phyloP scores from a whole-genome alignment of 2,329 filamentous ascomycete genomes.

The Ophiostoma sp. region DNA sequence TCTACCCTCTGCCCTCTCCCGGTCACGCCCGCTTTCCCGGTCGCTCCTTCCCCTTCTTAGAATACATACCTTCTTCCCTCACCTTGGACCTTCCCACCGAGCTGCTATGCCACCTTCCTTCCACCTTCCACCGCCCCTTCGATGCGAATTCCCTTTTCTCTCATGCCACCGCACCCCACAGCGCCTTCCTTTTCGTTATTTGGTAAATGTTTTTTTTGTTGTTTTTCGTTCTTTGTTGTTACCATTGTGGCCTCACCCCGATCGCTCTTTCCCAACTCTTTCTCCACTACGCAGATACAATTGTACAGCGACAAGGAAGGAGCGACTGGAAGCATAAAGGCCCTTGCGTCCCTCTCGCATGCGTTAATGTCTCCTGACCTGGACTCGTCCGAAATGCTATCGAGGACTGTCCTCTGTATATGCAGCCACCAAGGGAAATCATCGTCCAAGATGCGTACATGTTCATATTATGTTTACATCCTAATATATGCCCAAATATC shows the following conservation, averaged over 20 bases:
- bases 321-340: background rate
- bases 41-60: slow-evolving; percentile 13
- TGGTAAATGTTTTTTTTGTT: background rate
- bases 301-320: background rate
- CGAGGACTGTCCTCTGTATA: background rate
- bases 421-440: background rate
- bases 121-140: slow-evolving; percentile 24
- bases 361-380: slow-evolving; percentile 15
- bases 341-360: slow-evolving; percentile 21
- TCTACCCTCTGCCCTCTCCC: slow-evolving; percentile 10
- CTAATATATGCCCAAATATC: background rate
- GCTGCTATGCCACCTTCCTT: slow-evolving; percentile 10
- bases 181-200: background rate
- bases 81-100: background rate
- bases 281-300: background rate
- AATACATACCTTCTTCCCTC: background rate
- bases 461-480: background rate
- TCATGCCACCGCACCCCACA: background rate
- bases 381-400: background rate
- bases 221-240: no score
- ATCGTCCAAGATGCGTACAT: background rate
- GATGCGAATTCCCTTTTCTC: slow-evolving; percentile 20
- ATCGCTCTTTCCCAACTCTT: background rate
- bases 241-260: no score
- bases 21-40: slow-evolving; percentile 18